Percentiles rank a stretch among this genome's conserved stretches.
Conservation (phyloP, 352 stramenopile species). For the Globisporangium viniferum region DNA sequence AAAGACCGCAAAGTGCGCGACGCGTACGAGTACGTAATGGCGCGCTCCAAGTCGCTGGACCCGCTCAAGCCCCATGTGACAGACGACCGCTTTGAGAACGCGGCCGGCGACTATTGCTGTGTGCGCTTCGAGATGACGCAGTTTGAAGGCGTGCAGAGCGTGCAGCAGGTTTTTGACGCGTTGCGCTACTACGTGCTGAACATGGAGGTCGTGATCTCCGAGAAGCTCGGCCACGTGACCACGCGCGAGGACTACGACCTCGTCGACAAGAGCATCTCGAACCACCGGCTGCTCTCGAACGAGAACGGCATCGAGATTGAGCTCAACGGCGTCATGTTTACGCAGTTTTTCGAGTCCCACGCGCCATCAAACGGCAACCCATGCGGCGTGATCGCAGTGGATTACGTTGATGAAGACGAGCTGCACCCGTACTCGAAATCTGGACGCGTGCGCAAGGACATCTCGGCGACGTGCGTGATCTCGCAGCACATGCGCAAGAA, state of each 20-base stretch:
- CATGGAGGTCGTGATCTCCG: constrained; percentile 55
- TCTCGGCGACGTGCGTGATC: constrained; percentile 43
- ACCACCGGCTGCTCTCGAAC: constrained; percentile 51
- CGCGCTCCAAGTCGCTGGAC: constrained; percentile 21
- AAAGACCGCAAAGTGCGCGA: constrained; percentile 15
- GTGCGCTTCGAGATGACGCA: constrained; percentile 59
- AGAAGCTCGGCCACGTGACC: constrained; percentile 54
- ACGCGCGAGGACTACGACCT: constrained; percentile 54
- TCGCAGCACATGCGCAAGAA: constrained; percentile 15
- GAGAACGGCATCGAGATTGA: constrained; percentile 37
- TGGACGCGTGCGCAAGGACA: constrained; percentile 44
- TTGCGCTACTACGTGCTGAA: constrained; percentile 58
- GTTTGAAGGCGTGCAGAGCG: constrained; percentile 30
- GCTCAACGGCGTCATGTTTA: constrained; percentile 51
- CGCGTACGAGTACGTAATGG: constrained; percentile 28
- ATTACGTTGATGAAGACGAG: constrained; percentile 53
- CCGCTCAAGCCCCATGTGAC: constrained; percentile 31
- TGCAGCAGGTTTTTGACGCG: constrained; percentile 53
- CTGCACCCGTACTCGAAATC: constrained; percentile 42
- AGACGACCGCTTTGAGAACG: constrained; percentile 44
- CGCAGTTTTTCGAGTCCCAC: constrained; percentile 29
- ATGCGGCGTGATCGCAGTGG: constrained; percentile 35
- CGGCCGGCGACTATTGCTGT: constrained; percentile 44
- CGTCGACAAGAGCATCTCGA: constrained; percentile 38
- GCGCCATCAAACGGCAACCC: constrained; percentile 18